Evolutionary conservation across 148 eudicot species (phyloP).

Genomic region (Nepenthes mirabilis): DNA sequence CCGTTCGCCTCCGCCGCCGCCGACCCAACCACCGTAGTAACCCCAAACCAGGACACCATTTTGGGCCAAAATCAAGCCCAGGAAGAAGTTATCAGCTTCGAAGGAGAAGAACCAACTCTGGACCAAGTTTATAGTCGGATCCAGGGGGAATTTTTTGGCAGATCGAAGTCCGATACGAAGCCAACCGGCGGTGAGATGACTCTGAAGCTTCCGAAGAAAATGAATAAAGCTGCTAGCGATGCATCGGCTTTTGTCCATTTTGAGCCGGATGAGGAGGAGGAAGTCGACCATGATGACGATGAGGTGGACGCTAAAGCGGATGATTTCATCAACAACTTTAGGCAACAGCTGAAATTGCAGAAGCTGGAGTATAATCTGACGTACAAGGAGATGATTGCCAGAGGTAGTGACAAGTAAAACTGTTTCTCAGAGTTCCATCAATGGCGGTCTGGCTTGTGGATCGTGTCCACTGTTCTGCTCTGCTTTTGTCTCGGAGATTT

Average conservation of each 20-base stretch:
- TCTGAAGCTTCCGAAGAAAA: conserved; percentile 33
- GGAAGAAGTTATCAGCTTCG: conserved; percentile 7
- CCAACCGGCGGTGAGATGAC: conserved; percentile 38
- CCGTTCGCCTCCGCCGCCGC: neutral
- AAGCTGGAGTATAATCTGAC: neutral
- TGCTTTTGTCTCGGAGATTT: no score
- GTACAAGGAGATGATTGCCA: no score
- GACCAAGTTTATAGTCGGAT: conserved; percentile 59
- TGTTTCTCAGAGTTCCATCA: no score
- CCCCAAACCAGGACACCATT: conserved; percentile 9
- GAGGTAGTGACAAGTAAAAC: no score
- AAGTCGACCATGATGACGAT: neutral
- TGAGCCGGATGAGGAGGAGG: neutral
- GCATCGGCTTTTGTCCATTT: conserved; percentile 5
- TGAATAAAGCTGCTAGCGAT: conserved; percentile 60
- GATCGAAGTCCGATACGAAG: conserved; percentile 51
- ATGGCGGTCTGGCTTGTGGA: no score
- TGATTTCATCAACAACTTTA: conserved; percentile 1
- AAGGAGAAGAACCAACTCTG: conserved; percentile 21
- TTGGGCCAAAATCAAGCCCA: conserved; percentile 3
- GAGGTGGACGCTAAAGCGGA: no score
- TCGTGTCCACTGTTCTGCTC: no score
- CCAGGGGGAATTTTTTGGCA: conserved; percentile 14
- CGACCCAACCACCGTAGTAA: conserved; percentile 1
- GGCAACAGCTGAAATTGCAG: neutral